Evolutionary conservation across 1,139 yeast species (phyloP).

Genomic region (Blastobotrys raffinosifermentans): DNA sequence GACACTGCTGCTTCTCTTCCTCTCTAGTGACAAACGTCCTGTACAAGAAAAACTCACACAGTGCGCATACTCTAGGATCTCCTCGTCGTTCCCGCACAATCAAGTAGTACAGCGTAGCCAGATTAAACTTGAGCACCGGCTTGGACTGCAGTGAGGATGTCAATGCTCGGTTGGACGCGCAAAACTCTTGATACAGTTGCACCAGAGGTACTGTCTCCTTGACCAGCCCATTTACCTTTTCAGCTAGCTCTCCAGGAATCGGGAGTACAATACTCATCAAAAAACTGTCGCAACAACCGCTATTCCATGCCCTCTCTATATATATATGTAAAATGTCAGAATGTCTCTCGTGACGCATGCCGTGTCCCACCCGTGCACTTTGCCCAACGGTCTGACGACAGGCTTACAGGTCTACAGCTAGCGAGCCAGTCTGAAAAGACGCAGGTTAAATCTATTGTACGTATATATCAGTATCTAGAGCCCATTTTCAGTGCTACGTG

Average conservation of each 20-base stretch:
- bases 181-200: neutral
- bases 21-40: slow-evolving; percentile 1
- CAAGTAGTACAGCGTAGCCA: slow-evolving; percentile 1
- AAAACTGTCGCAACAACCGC: too few relatives aligned
- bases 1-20: neutral
- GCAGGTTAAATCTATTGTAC: too few relatives aligned
- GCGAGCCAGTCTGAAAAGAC: too few relatives aligned
- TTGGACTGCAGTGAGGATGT: neutral
- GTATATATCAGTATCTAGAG: neutral
- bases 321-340: too few relatives aligned
- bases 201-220: neutral
- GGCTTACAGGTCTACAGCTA: too few relatives aligned
- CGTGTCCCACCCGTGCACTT: too few relatives aligned
- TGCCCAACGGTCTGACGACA: too few relatives aligned
- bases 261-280: too few relatives aligned
- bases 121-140: neutral
- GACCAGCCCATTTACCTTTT: neutral
- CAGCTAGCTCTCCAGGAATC: neutral
- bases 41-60: slow-evolving; percentile 3
- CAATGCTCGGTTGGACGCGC: neutral
- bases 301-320: too few relatives aligned
- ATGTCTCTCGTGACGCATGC: too few relatives aligned
- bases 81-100: slow-evolving; percentile 1
- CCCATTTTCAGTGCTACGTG: neutral
- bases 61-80: neutral